phyloP scores from a whole-genome alignment of 306 rosid genomes.

The Luffa acutangula region DNA sequence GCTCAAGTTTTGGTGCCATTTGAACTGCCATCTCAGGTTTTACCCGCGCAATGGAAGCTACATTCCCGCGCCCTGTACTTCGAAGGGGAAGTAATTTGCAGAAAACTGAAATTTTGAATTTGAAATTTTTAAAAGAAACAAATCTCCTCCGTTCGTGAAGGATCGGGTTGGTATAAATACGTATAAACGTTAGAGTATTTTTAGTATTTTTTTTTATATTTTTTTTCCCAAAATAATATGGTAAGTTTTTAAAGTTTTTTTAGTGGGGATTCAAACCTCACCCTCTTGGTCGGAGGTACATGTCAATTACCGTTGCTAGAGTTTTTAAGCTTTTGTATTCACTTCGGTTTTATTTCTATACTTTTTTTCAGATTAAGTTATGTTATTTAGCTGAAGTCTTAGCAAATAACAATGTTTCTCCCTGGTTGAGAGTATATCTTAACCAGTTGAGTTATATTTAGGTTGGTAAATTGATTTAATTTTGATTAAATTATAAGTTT shows the following conservation, averaged over 20 bases:
- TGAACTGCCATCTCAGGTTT: slow-evolving; percentile 60
- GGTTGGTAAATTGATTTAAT: too few relatives aligned
- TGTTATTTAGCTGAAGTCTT: too few relatives aligned
- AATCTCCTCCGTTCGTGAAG: neutral
- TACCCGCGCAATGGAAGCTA: slow-evolving; percentile 48
- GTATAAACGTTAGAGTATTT: neutral
- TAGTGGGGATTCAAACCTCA: too few relatives aligned
- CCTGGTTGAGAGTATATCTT: too few relatives aligned
- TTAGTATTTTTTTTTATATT: neutral
- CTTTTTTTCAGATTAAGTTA: too few relatives aligned
- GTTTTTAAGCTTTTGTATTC: too few relatives aligned
- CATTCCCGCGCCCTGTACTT: slow-evolving; percentile 39
- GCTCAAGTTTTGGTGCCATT: slow-evolving; percentile 37
- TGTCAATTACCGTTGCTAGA: too few relatives aligned
- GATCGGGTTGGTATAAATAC: neutral
- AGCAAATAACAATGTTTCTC: too few relatives aligned
- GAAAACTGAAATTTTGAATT: neutral
- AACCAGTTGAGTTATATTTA: too few relatives aligned
- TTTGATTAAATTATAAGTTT: too few relatives aligned
- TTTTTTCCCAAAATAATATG: neutral
- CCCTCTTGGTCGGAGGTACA: too few relatives aligned
- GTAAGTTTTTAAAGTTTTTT: neutral
- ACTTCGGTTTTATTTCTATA: too few relatives aligned
- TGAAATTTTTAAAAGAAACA: neutral
- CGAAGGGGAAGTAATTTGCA: slow-evolving; percentile 35